Percentiles rank a stretch among this genome's conserved stretches.
These are phyloP conservation scores for Hypomyces rosellus DNA, from an alignment of 2,329 filamentous ascomycete species.

Conservation along the genomic window DNA sequence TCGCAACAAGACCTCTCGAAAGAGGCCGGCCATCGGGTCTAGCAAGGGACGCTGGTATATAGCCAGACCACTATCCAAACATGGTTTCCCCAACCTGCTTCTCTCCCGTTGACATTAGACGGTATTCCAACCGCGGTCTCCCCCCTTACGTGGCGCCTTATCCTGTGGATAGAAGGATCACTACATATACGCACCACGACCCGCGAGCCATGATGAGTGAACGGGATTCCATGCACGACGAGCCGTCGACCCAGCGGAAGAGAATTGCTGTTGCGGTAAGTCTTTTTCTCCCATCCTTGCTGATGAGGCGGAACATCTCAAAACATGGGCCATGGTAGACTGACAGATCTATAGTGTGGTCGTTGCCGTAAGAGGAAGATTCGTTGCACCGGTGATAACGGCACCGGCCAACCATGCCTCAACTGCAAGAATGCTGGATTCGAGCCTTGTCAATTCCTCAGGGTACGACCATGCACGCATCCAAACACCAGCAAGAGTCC, in stretches of 20 bases:
- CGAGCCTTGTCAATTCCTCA: constrained; percentile 69
- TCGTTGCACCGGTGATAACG: constrained; percentile 80
- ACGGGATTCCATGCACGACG: constrained; percentile 19
- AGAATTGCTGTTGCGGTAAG: constrained; percentile 55
- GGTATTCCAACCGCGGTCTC: constrained; percentile 13
- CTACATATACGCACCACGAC: constrained; percentile 9
- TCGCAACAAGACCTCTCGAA: not conserved
- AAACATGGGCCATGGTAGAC: constrained; percentile 7
- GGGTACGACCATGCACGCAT: constrained; percentile 47
- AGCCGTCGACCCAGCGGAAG: constrained; percentile 44
- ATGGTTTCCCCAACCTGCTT: constrained; percentile 17
- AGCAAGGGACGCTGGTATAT: not conserved
- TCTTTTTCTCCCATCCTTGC: constrained; percentile 1
- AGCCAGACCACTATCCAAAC: constrained; percentile 3
- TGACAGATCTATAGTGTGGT: constrained; percentile 57
- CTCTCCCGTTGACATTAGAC: constrained; percentile 11
- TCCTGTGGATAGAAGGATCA: constrained; percentile 11
- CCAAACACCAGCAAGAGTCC: not conserved
- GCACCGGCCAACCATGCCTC: constrained; percentile 68
- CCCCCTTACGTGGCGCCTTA: constrained; percentile 15
- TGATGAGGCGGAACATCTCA: not conserved
- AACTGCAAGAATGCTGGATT: constrained; percentile 74
- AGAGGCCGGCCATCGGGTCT: not conserved
- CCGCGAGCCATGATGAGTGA: constrained; percentile 13
- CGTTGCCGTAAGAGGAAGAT: constrained; percentile 93